A percentile compares a stretch with the other conserved stretches of the same genome.
Evolutionary conservation across 176 grass and related monocot genomes (phyloP).

Genomic region (Eragrostis curvula): DNA sequence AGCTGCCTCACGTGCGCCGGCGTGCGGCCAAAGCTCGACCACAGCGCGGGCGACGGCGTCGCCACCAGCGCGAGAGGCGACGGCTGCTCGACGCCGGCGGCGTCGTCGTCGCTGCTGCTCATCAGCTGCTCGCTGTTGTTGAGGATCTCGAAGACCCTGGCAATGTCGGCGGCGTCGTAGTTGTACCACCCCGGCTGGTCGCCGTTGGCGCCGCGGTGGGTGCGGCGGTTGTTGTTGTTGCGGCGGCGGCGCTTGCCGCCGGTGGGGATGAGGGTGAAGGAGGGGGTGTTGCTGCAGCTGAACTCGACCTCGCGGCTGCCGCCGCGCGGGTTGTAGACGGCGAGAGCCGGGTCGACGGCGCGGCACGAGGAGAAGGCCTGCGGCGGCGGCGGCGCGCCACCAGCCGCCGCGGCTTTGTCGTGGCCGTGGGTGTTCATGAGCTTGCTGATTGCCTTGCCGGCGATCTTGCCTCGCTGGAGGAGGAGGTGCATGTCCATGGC

Average conservation of each 20-base stretch:
- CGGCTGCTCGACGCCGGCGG: slow-evolving; percentile 10
- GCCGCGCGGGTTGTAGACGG: slow-evolving; percentile 42
- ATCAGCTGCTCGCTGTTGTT: slow-evolving; percentile 53
- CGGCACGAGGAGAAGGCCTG: slow-evolving; percentile 45
- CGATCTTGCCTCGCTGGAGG: slow-evolving; percentile 83
- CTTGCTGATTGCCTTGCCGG: slow-evolving; percentile 72
- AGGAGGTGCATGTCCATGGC: slow-evolving; percentile 77
- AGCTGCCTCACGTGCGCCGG: slow-evolving; percentile 64
- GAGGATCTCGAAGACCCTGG: slow-evolving; percentile 71
- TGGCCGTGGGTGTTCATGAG: slow-evolving; percentile 54
- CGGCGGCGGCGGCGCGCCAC: background rate
- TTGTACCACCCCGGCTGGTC: slow-evolving; percentile 61
- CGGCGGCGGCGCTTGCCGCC: slow-evolving; percentile 38
- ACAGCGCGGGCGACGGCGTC: slow-evolving; percentile 52
- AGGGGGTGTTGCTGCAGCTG: slow-evolving; percentile 92
- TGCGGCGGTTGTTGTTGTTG: slow-evolving; percentile 16
- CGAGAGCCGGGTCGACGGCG: slow-evolving; percentile 45
- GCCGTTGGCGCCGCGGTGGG: slow-evolving; percentile 35
- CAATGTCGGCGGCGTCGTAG: slow-evolving; percentile 74
- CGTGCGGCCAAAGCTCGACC: slow-evolving; percentile 64
- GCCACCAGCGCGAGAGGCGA: slow-evolving; percentile 28
- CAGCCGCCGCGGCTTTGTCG: background rate
- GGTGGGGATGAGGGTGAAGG: slow-evolving; percentile 44
- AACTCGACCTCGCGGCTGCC: slow-evolving; percentile 77
- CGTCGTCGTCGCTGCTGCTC: background rate